phyloP scores from a whole-genome alignment of 192 early-diverging fungal genomes.

The Backusella macrospora region DNA sequence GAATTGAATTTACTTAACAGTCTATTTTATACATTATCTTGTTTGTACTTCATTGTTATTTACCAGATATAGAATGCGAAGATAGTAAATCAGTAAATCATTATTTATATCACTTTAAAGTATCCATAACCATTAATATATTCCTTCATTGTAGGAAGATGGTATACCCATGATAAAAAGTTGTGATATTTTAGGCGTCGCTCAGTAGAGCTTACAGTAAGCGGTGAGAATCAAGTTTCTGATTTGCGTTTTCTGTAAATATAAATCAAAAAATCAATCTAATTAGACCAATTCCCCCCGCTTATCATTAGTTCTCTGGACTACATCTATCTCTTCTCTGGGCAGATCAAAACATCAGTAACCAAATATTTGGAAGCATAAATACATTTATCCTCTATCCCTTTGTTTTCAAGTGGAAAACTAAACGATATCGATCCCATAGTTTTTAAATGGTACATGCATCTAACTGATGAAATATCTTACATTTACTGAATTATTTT shows the following conservation, averaged over 20 bases:
- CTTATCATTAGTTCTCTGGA: not conserved
- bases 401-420: not conserved
- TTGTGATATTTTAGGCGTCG: not conserved
- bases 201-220: not conserved
- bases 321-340: constrained; percentile 18
- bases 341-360: not conserved
- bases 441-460: not conserved
- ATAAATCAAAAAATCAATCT: not conserved
- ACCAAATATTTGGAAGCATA: constrained; percentile 11
- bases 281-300: not conserved
- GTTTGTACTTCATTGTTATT: no score
- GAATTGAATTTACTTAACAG: no score
- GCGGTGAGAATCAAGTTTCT: not conserved
- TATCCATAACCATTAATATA: no score
- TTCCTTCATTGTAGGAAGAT: no score
- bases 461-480: constrained; percentile 7
- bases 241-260: constrained; percentile 8
- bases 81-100: no score
- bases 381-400: not conserved
- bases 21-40: no score
- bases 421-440: not conserved
- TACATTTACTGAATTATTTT: no score
- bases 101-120: no score
- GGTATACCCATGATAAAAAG: no score
- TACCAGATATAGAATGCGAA: no score